Base-by-base conservation (phyloP, 2,329 filamentous ascomycete species). In the Ascocoryne sarcoides region DNA sequence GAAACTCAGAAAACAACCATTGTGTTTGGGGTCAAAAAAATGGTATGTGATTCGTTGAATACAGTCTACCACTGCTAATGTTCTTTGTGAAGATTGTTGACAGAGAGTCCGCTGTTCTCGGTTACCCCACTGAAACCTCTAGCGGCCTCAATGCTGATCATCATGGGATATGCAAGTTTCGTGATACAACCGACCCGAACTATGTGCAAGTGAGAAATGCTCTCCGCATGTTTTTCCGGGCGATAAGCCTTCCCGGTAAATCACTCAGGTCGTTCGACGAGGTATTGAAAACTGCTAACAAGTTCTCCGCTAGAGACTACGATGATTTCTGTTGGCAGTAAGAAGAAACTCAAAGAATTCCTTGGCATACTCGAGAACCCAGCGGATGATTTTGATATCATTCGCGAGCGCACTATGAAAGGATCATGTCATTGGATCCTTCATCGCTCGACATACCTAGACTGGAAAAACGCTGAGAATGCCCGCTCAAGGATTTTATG, bases 1-100 rank as follows among this genome's bases (percentile, higher is more conserved):
- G 69, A 71, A 44, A 68, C 64, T 0, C 44, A 60, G 15, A 51
- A 52, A 14, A 51, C 54, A 4, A 47, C 46, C 10, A 42, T 57
- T 9, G 58, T 52, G n/a, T n/a, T n/a, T n/a, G n/a, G n/a, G n/a
- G n/a, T n/a, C n/a, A n/a, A n/a, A n/a, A n/a, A n/a, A n/a, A n/a
- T n/a, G n/a, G n/a, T n/a, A n/a, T n/a, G n/a, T n/a, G n/a, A n/a
- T n/a, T n/a, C n/a, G n/a, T n/a, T n/a, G n/a, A n/a, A n/a, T n/a
- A n/a, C n/a, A n/a, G n/a, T n/a, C n/a, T n/a, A n/a, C n/a, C n/a
- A n/a, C n/a, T n/a, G n/a, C n/a, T n/a, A n/a, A 21, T 19, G 51
- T 10, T 29, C 32, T 21, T 44, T 45, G 14, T 56, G 46, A 47
- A 59, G 30, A 48, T 61, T 36, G 44, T 61, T 2, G 37, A 47